A percentile compares a stretch with the other conserved stretches of the same genome.
These are phyloP conservation scores for Aureobasidium sp. DNA, from an alignment of 2,329 filamentous ascomycete genomes.

Conservation along the genomic window DNA sequence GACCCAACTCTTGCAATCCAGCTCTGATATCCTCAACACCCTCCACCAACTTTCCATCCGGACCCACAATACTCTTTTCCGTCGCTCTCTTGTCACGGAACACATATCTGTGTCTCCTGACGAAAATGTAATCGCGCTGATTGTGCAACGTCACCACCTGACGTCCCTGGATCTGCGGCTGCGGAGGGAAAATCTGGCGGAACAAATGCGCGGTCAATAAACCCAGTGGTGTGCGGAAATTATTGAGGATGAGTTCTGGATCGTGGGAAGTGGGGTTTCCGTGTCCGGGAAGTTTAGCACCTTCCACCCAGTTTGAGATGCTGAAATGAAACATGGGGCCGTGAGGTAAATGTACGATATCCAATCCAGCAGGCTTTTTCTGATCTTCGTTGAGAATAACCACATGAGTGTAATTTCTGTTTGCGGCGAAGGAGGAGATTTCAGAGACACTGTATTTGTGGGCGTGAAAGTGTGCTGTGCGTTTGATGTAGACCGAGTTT, in stretches of 20 bases:
- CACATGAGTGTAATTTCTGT: slow-evolving; percentile 74
- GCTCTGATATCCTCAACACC: slow-evolving; percentile 80
- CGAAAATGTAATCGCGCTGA: slow-evolving; percentile 92
- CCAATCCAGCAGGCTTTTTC: slow-evolving; percentile 74
- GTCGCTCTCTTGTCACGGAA: slow-evolving; percentile 81
- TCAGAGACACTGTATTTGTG: slow-evolving; percentile 91
- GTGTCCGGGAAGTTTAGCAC: slow-evolving; percentile 79
- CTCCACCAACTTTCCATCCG: slow-evolving; percentile 73
- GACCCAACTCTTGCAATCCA: slow-evolving; percentile 84
- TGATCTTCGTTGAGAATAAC: slow-evolving; percentile 81
- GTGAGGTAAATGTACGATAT: slow-evolving; percentile 71
- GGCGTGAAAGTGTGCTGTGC: slow-evolving; percentile 71
- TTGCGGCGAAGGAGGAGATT: slow-evolving; percentile 75
- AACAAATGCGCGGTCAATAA: slow-evolving; percentile 81
- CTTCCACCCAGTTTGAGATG: slow-evolving; percentile 84
- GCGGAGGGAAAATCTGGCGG: slow-evolving; percentile 66
- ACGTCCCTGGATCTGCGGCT: slow-evolving; percentile 74
- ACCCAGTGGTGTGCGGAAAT: slow-evolving; percentile 89
- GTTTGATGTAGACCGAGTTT: slow-evolving; percentile 69
- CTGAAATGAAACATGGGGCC: slow-evolving; percentile 92
- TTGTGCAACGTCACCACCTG: slow-evolving; percentile 92
- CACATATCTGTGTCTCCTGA: slow-evolving; percentile 81
- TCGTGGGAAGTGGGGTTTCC: slow-evolving; percentile 85
- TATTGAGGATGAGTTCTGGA: slow-evolving; percentile 83
- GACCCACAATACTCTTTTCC: slow-evolving; percentile 75